phyloP scores from a whole-genome alignment of 108 stramenopile species.

The Seminavis robusta region DNA sequence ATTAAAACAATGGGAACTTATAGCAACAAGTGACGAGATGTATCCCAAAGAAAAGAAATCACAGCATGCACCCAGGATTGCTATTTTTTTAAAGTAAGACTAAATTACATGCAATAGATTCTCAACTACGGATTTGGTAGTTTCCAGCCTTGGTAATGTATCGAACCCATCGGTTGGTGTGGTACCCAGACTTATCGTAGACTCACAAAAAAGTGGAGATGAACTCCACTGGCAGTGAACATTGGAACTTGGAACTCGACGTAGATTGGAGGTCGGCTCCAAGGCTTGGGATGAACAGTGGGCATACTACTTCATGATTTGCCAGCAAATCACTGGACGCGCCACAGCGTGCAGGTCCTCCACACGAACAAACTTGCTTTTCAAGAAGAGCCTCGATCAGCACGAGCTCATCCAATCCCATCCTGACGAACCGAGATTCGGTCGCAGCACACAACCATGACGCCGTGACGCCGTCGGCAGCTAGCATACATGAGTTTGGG shows the following conservation, averaged over 20 bases:
- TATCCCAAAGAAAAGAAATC: not conserved
- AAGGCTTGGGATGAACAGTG: slow-evolving; percentile 88
- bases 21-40: not conserved
- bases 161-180: slow-evolving; percentile 94
- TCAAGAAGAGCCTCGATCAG: too few relatives aligned
- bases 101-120: too few relatives aligned
- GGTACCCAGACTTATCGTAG: slow-evolving; percentile 94
- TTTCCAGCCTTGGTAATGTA: slow-evolving; percentile 97
- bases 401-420: too few relatives aligned
- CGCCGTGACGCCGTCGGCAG: too few relatives aligned
- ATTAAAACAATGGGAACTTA: not conserved
- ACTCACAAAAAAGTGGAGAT: slow-evolving; percentile 95
- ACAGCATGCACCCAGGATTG: not conserved
- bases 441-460: too few relatives aligned
- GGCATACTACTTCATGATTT: slow-evolving; percentile 88
- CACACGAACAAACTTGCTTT: too few relatives aligned
- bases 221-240: slow-evolving; percentile 95
- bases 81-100: not conserved
- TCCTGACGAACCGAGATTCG: too few relatives aligned
- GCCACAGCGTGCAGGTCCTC: too few relatives aligned
- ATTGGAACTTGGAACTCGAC: slow-evolving; percentile 97
- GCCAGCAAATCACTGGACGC: slow-evolving; percentile 92
- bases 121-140: slow-evolving; percentile 93
- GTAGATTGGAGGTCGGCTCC: slow-evolving; percentile 92
- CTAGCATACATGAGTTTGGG: too few relatives aligned